phyloP scores from a whole-genome alignment of 1,284 basidiomycete genomes.

The Malassezia pachydermatis region DNA sequence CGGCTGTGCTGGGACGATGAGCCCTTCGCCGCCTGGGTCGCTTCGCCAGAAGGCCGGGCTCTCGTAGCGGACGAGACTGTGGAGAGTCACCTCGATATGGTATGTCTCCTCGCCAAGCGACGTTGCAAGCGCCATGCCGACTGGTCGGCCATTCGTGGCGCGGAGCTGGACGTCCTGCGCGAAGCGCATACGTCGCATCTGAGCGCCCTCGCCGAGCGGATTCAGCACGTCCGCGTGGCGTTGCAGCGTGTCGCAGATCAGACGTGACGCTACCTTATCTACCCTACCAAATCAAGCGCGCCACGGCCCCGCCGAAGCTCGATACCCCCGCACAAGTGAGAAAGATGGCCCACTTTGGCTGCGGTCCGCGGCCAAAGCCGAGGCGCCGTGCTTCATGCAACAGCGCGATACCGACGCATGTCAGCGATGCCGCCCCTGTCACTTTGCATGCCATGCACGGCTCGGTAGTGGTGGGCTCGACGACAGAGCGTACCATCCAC shows the following conservation, averaged over 20 bases:
- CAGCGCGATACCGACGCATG: slow-evolving; percentile 29
- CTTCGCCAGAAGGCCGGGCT: slow-evolving; percentile 6
- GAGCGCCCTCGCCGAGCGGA: slow-evolving; percentile 12
- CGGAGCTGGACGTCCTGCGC: slow-evolving; percentile 22
- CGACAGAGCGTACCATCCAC: slow-evolving; percentile 19
- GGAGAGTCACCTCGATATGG: not conserved
- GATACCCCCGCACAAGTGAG: slow-evolving; percentile 25
- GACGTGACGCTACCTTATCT: too few relatives aligned
- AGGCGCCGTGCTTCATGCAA: slow-evolving; percentile 36
- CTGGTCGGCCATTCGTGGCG: slow-evolving; percentile 22
- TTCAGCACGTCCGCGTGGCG: slow-evolving; percentile 2
- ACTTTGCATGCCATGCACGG: slow-evolving; percentile 37
- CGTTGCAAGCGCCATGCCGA: slow-evolving; percentile 25
- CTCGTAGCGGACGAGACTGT: not conserved
- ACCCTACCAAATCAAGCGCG: slow-evolving; percentile 19
- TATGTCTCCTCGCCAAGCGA: slow-evolving; percentile 21
- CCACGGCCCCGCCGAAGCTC: slow-evolving; percentile 22
- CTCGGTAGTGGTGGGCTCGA: slow-evolving; percentile 16
- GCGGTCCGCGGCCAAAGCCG: slow-evolving; percentile 21
- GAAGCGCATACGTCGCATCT: slow-evolving; percentile 16
- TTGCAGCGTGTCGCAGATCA: slow-evolving; percentile 4
- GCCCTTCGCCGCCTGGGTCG: slow-evolving; percentile 14
- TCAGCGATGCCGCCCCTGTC: slow-evolving; percentile 37
- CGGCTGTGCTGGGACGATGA: slow-evolving; percentile 25
- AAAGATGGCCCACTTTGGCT: slow-evolving; percentile 25